phyloP scores from a whole-genome alignment of 2,329 filamentous ascomycete species.

The Cucurbitaria berberidis region DNA sequence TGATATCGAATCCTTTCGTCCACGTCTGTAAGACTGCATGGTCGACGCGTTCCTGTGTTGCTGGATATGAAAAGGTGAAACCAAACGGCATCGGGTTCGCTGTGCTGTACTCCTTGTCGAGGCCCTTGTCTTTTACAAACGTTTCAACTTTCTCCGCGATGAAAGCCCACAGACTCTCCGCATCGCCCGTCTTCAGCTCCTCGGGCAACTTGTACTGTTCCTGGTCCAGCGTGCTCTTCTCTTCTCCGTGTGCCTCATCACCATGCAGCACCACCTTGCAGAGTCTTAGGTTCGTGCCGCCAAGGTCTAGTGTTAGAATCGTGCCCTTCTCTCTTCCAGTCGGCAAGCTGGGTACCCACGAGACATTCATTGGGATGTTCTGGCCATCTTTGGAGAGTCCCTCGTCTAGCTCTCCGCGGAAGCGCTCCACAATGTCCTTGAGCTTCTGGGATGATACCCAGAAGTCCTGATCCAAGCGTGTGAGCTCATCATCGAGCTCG shows the following conservation, averaged over 20 bases:
- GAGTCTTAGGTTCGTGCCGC: slow-evolving; percentile 92
- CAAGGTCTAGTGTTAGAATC: slow-evolving; percentile 91
- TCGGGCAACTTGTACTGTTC: slow-evolving; percentile 96
- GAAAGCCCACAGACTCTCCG: slow-evolving; percentile 92
- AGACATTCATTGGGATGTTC: slow-evolving; percentile 84
- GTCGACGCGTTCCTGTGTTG: slow-evolving; percentile 90
- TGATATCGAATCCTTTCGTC: slow-evolving; percentile 97
- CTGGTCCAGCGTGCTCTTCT: slow-evolving; percentile 71
- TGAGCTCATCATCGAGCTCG: slow-evolving; percentile 27
- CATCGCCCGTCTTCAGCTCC: slow-evolving; percentile 83
- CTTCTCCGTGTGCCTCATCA: slow-evolving; percentile 84
- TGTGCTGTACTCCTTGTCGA: slow-evolving; percentile 64
- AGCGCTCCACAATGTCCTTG: slow-evolving; percentile 29
- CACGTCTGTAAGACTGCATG: slow-evolving; percentile 91
- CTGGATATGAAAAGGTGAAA: slow-evolving; percentile 96
- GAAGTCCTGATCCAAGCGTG: slow-evolving; percentile 30
- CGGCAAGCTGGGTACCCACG: slow-evolving; percentile 91
- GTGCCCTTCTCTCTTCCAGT: slow-evolving; percentile 86
- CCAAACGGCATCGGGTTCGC: slow-evolving; percentile 76
- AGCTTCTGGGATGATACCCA: slow-evolving; percentile 30
- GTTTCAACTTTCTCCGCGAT: slow-evolving; percentile 91
- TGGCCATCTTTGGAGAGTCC: slow-evolving; percentile 25
- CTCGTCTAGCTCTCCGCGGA: slow-evolving; percentile 34
- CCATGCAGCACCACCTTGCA: slow-evolving; percentile 91
- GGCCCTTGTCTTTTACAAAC: slow-evolving; percentile 86